A percentile compares a stretch with the other conserved stretches of the same genome.
Conservation (phyloP, 352 stramenopile species). For the Pilasporangium apinafurcum region DNA sequence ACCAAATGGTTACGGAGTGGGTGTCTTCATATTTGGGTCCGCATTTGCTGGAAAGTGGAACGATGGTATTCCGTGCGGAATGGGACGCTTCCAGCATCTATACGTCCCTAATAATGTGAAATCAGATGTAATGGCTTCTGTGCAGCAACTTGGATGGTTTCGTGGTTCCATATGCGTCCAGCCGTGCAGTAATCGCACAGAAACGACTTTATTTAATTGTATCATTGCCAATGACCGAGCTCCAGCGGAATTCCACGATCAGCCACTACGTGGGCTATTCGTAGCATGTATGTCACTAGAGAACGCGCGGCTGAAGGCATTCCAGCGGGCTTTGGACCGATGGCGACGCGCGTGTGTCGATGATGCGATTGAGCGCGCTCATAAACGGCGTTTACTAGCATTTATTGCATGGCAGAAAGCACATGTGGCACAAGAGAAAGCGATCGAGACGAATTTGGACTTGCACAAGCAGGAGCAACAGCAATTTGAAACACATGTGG, state of each 20-base stretch:
- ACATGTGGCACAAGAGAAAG: conserved; percentile 18
- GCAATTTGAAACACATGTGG: too few species aligned
- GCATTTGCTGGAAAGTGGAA: conserved; percentile 37
- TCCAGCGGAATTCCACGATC: conserved; percentile 8
- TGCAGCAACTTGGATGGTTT: conserved; percentile 34
- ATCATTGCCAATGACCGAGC: not conserved
- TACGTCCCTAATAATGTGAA: too few species aligned
- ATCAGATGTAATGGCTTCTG: not conserved
- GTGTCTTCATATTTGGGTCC: conserved; percentile 28
- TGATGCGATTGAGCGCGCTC: conserved; percentile 9
- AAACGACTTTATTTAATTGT: conserved; percentile 5
- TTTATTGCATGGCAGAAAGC: conserved; percentile 9
- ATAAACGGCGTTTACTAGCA: conserved; percentile 2
- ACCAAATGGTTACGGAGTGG: conserved; percentile 29
- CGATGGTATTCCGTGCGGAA: conserved; percentile 20
- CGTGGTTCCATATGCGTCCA: conserved; percentile 31
- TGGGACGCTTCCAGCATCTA: conserved; percentile 20
- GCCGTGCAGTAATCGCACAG: conserved; percentile 8
- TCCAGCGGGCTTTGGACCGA: conserved; percentile 10
- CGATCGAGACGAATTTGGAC: conserved; percentile 18
- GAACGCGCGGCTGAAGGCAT: conserved; percentile 5
- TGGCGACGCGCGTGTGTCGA: conserved; percentile 15
- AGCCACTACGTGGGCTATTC: conserved; percentile 23
- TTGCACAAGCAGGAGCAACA: too few species aligned
- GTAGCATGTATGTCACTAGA: conserved; percentile 16